A percentile compares a stretch with the other conserved stretches of the same genome.
These are phyloP conservation scores for Vitis labrusca DNA, from an alignment of 164 flowering plant genomes.

Conservation along the genomic window DNA sequence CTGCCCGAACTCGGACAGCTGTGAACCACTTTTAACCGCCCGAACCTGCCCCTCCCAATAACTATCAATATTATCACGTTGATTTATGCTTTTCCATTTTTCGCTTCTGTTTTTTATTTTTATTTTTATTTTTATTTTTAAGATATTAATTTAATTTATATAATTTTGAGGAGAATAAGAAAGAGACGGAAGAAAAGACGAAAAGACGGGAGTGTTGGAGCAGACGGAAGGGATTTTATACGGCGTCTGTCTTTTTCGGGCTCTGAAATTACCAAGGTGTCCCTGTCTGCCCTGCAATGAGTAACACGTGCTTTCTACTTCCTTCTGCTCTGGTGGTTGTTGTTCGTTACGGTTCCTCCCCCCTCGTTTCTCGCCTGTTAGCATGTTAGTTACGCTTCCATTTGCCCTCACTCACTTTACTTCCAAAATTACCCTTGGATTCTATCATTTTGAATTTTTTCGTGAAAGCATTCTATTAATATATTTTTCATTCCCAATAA, in stretches of 20 bases:
- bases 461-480: too few relatives aligned
- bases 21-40: constrained; percentile 14
- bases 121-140: background rate
- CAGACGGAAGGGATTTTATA: background rate
- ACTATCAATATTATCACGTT: background rate
- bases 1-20: constrained; percentile 18
- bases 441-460: too few relatives aligned
- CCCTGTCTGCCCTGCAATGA: constrained; percentile 14
- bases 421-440: too few relatives aligned
- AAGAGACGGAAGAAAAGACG: background rate
- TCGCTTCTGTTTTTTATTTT: background rate
- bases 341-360: background rate
- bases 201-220: background rate
- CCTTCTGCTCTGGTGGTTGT: background rate
- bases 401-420: too few relatives aligned
- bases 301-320: constrained; percentile 12
- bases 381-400: background rate
- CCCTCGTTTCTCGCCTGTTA: background rate
- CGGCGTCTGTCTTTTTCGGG: background rate
- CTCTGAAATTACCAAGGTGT: background rate
- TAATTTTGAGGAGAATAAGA: background rate
- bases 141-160: background rate
- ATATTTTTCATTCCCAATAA: too few relatives aligned
- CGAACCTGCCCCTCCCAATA: constrained; percentile 20
- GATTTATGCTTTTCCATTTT: too few relatives aligned